Evolutionary conservation across 768 basidiomycete genomes (phyloP), one percentile per base, ranked within the genome.

Genomic region (Phanerochaete carnosa): DNA sequence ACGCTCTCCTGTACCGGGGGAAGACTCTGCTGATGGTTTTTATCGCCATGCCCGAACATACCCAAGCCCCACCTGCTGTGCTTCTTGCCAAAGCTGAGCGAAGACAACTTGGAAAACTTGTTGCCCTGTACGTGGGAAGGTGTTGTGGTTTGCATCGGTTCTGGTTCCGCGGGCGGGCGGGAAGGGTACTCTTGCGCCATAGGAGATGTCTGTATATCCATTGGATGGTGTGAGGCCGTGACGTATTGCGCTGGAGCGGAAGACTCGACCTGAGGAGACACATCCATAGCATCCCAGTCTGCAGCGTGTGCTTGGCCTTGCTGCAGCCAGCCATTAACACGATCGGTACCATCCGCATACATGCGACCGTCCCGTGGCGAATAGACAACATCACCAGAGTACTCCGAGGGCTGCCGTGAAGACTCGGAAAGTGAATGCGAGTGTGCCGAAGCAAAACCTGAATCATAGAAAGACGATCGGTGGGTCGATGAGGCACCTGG

Each of bases 1-100:
- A 82, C 78, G 13, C 83, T 76, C 76, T 93, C 90, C 46, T 92
- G 89, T 37, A 91, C 84, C 35, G 90, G 88, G 37, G 90, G 84
- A 8, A 92, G 75, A 6, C 83, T 50, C 25, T 61, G 55, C 15
- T 61, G 59, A 67, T 86, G 81, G 19, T 78, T 77, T 67, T 90
- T 90, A 69, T 92, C 90, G 45, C 83, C 80, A 50, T 80, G 75
- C 30, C 90, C 87, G 73, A 93, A 92, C 80, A 91, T 86, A 13
- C 71, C 67, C 12, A 91, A 77, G 37, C 81, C 79, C 85, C 87
- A 89, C 73, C 81, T 85, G 65, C 80, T 79, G 63, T 77, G 78
- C 74, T 90, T 91, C 80, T 88, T 92, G 63, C 81, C 82, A 67
- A 90, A 85, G 35, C 82, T 77, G 62, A 89, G 78, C 50, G 79